phyloP scores from a whole-genome alignment of 306 rosid genomes.

The Vigna reflexopilosa region DNA sequence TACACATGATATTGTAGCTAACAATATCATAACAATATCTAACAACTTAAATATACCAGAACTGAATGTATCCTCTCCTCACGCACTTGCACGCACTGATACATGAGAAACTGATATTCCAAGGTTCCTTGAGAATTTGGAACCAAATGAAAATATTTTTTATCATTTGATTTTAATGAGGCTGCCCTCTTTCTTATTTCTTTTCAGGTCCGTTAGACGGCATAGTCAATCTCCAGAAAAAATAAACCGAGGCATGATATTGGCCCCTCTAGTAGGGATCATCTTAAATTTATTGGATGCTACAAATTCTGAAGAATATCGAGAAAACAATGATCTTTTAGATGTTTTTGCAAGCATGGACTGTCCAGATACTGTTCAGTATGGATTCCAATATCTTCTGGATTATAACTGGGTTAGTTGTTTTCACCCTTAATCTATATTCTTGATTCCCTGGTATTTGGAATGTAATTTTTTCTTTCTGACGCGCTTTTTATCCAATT shows the following conservation, averaged over 20 bases:
- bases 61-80: background rate
- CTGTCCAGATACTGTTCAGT: constrained; percentile 77
- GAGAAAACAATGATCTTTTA: constrained; percentile 74
- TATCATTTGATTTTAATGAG: constrained; percentile 13
- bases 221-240: constrained; percentile 81
- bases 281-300: constrained; percentile 87
- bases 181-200: background rate
- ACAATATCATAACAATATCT: too few relatives aligned
- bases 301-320: constrained; percentile 57
- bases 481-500: background rate
- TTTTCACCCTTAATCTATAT: constrained; percentile 23
- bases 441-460: constrained; percentile 19
- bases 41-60: background rate
- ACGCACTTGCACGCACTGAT: background rate
- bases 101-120: constrained; percentile 10
- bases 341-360: constrained; percentile 93
- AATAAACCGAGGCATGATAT: constrained; percentile 88
- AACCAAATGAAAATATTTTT: constrained; percentile 22
- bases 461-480: constrained; percentile 27
- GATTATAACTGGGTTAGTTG: constrained; percentile 90
- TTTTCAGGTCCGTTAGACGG: constrained; percentile 80
- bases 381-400: constrained; percentile 86
- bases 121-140: constrained; percentile 25
- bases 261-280: constrained; percentile 93
- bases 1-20: too few relatives aligned